A percentile compares a stretch with the other conserved stretches of the same genome.
Conservation (phyloP, 1,284 basidiomycete genomes). For the Psilocybe mexicana region DNA sequence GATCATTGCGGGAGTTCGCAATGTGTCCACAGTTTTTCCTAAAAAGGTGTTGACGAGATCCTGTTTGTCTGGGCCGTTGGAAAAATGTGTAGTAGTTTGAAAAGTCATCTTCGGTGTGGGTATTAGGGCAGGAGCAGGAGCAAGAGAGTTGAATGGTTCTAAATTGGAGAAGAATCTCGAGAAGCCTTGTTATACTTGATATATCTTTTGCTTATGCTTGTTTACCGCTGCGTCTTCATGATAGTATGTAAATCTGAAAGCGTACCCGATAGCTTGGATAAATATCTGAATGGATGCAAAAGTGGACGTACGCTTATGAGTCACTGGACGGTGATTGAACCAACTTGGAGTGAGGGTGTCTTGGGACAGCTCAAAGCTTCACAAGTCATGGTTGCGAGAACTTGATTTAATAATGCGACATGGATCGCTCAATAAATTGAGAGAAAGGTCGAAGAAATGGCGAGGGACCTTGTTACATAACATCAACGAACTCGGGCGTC, state of each 20-base stretch:
- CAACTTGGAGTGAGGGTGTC: too few relatives aligned
- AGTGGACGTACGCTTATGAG: too few relatives aligned
- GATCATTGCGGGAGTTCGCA: conserved; percentile 79
- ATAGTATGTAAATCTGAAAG: background rate
- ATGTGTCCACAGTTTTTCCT: conserved; percentile 54
- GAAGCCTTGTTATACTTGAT: background rate
- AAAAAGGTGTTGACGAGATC: conserved; percentile 59
- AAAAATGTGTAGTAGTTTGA: conserved; percentile 53
- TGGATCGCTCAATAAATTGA: too few relatives aligned
- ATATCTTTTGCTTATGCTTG: background rate
- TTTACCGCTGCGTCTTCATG: background rate
- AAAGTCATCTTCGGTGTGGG: conserved; percentile 19
- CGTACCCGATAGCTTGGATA: too few relatives aligned
- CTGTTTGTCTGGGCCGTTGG: conserved; percentile 50
- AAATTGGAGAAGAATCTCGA: background rate
- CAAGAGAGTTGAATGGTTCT: background rate
- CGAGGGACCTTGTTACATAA: too few relatives aligned
- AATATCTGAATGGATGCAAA: too few relatives aligned
- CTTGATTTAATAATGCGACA: too few relatives aligned
- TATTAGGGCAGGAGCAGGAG: background rate
- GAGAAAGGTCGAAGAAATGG: too few relatives aligned
- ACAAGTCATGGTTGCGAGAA: too few relatives aligned
- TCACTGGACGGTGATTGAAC: too few relatives aligned
- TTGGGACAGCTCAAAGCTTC: too few relatives aligned
- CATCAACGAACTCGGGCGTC: too few relatives aligned